A percentile compares a stretch with the other conserved stretches of the same genome.
phyloP scores from a whole-genome alignment of 352 stramenopile genomes.

The Phytophthora tentaculata region DNA sequence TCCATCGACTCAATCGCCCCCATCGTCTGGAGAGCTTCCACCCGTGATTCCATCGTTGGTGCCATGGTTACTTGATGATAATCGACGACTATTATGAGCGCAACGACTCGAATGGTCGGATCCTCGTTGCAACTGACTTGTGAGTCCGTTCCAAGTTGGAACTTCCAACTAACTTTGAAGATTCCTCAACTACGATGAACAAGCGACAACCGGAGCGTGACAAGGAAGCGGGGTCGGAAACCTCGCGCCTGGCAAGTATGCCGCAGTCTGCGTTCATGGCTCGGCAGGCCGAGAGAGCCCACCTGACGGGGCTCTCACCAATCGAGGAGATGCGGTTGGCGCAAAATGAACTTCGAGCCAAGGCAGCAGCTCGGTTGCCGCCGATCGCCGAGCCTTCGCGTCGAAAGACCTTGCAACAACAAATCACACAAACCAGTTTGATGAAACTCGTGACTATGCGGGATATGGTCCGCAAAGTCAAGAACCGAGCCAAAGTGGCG shows the following conservation, averaged over 20 bases:
- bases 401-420: constrained; percentile 24
- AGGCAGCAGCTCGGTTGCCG: constrained; percentile 61
- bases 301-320: constrained; percentile 78
- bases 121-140: background rate
- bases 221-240: constrained; percentile 18
- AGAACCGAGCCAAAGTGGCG: constrained; percentile 60
- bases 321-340: constrained; percentile 86
- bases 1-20: constrained; percentile 14
- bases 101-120: constrained; percentile 1
- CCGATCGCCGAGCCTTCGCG: constrained; percentile 8
- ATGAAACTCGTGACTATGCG: constrained; percentile 64
- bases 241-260: constrained; percentile 20
- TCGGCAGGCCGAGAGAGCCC: constrained; percentile 69
- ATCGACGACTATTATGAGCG: background rate
- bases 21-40: background rate
- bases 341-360: constrained; percentile 82
- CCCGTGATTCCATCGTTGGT: background rate
- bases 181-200: constrained; percentile 7
- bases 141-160: too few species aligned
- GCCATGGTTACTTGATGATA: background rate
- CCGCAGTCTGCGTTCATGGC: constrained; percentile 75
- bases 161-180: background rate
- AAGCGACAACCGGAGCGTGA: constrained; percentile 14
- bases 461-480: constrained; percentile 64
- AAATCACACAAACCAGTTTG: constrained; percentile 52